These are phyloP conservation scores for Fusarium aywerte DNA, from an alignment of 2,329 filamentous ascomycete genomes.

Conservation along the genomic window DNA sequence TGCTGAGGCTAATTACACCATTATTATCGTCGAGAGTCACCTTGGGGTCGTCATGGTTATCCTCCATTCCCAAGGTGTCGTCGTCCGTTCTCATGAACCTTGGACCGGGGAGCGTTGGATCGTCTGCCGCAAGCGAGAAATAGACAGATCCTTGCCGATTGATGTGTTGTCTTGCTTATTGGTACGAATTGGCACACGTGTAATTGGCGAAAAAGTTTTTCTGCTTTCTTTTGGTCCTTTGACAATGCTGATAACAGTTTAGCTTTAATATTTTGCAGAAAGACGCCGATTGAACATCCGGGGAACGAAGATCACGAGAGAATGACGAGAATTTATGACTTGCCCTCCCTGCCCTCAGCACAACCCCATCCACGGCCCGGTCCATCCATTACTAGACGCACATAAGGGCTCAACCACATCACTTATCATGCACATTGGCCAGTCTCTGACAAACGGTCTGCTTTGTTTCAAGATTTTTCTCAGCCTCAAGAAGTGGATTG, in stretches of 20 bases:
- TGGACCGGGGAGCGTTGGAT: slow-evolving; percentile 31
- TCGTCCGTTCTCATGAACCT: slow-evolving; percentile 1
- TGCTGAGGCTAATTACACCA: slow-evolving; percentile 22
- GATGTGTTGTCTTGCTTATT: slow-evolving; percentile 13
- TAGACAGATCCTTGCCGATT: slow-evolving; percentile 25
- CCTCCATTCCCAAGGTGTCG: slow-evolving; percentile 18
- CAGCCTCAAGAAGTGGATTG: slow-evolving; percentile 2
- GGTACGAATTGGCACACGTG: slow-evolving; percentile 8
- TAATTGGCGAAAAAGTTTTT: slow-evolving; percentile 9
- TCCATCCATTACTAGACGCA: slow-evolving; percentile 24
- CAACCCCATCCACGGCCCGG: slow-evolving; percentile 19
- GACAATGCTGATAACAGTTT: slow-evolving; percentile 5
- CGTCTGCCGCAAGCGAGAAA: slow-evolving; percentile 22
- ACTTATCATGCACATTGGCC: slow-evolving; percentile 9
- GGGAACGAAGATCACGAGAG: slow-evolving; percentile 16
- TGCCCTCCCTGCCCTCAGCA: slow-evolving; percentile 12
- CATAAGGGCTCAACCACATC: slow-evolving; percentile 12
- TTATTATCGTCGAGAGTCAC: not conserved
- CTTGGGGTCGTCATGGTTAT: not conserved
- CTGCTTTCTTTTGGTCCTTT: slow-evolving; percentile 13
- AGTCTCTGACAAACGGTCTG: not conserved
- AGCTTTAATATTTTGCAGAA: slow-evolving; percentile 12
- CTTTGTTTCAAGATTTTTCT: not conserved
- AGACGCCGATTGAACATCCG: not conserved
- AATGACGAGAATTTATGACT: slow-evolving; percentile 14